Conservation (phyloP, 805 yeast genomes). For the Ascoidea tarda region DNA sequence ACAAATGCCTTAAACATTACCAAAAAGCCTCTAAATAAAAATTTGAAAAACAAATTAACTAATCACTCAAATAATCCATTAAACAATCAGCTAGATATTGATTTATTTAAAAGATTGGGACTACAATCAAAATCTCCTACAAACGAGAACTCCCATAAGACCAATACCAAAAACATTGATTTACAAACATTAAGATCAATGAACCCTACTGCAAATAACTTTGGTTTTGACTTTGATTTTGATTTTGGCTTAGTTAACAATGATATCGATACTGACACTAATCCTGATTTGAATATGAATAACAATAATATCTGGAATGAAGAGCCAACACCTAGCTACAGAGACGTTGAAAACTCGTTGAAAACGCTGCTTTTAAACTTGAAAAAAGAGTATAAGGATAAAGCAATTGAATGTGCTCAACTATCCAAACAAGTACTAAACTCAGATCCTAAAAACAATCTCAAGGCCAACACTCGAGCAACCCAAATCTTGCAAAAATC, state of each 20-base stretch:
- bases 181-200: background rate
- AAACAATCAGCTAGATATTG: too few relatives aligned
- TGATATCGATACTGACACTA: background rate
- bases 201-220: too few relatives aligned
- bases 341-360: background rate
- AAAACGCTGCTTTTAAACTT: background rate
- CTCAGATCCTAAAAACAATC: background rate
- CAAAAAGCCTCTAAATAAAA: background rate
- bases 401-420: background rate
- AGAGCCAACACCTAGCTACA: background rate
- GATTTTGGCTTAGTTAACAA: too few relatives aligned
- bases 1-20: background rate
- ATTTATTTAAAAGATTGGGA: too few relatives aligned
- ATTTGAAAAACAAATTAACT: too few relatives aligned
- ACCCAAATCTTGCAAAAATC: too few relatives aligned
- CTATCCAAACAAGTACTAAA: too few relatives aligned
- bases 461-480: background rate
- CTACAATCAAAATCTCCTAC: background rate
- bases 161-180: background rate
- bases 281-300: background rate
- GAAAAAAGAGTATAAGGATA: background rate
- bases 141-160: background rate
- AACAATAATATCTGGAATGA: background rate
- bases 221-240: background rate
- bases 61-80: background rate